Percentiles rank a stretch among this genome's conserved stretches.
Evolutionary conservation across 2,329 filamentous ascomycete genomes (phyloP).

Genomic region (Lachnellula occidentalis): DNA sequence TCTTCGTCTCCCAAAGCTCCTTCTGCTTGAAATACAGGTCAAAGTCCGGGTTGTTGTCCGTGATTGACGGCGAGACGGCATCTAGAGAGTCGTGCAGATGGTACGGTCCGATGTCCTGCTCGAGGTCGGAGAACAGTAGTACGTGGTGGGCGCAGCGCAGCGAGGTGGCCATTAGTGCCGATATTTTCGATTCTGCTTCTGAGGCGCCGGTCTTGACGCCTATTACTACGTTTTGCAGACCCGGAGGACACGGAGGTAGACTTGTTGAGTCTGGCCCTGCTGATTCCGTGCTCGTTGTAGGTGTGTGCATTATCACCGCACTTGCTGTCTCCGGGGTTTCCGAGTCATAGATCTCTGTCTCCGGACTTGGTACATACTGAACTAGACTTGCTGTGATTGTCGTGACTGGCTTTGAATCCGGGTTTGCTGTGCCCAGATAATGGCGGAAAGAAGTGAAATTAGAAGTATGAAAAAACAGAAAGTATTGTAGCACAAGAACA

Average conservation of each 20-base stretch:
- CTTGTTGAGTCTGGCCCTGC: no score
- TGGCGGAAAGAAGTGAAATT: no score
- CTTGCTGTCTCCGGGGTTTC: no score
- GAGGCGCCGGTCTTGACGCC: background rate
- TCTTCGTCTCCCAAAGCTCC: conserved; percentile 39
- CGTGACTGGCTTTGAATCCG: no score
- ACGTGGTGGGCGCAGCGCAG: background rate
- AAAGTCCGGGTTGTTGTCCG: conserved; percentile 45
- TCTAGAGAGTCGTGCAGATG: conserved; percentile 43
- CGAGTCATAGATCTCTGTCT: no score
- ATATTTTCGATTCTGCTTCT: background rate
- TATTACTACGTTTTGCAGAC: background rate
- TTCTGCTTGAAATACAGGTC: conserved; percentile 37
- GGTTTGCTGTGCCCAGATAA: no score
- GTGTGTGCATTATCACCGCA: no score
- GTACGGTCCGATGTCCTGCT: conserved; percentile 12
- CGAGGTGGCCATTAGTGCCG: background rate
- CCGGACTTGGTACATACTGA: no score
- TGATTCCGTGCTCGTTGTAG: no score
- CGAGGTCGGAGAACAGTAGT: background rate
- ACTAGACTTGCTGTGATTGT: no score
- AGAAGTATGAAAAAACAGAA: no score
- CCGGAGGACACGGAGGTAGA: background rate
- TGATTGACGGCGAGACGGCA: conserved; percentile 36
- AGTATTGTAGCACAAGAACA: no score